Evolutionary conservation across 208 protist genomes (phyloP).

Genomic region (Trypanosoma melophagium): DNA sequence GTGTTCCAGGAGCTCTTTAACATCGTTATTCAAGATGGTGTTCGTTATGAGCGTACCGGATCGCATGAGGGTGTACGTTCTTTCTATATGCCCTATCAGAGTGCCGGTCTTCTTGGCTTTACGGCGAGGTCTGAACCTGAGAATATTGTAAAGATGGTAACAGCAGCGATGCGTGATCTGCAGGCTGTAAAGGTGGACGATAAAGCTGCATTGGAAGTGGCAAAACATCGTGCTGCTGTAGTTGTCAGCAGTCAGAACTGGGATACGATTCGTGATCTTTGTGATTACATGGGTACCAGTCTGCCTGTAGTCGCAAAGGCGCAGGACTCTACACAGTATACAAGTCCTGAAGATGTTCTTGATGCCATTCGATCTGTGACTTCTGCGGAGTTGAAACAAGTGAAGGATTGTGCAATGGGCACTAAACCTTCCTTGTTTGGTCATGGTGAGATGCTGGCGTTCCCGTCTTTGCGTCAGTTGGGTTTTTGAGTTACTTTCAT

Average conservation of each 20-base stretch:
- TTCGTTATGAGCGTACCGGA: slow-evolving; percentile 51
- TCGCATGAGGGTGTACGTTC: slow-evolving; percentile 51
- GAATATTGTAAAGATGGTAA: slow-evolving; percentile 60
- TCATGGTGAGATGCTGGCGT: slow-evolving; percentile 78
- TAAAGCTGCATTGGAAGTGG: slow-evolving; percentile 37
- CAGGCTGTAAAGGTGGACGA: slow-evolving; percentile 41
- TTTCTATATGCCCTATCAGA: slow-evolving; percentile 84
- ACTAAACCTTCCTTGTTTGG: slow-evolving; percentile 71
- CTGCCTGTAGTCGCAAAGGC: slow-evolving; percentile 35
- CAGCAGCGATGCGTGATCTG: slow-evolving; percentile 53
- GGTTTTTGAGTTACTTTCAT: slow-evolving; percentile 46
- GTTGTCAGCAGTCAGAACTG: slow-evolving; percentile 55
- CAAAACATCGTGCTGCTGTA: slow-evolving; percentile 65
- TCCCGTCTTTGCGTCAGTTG: slow-evolving; percentile 82
- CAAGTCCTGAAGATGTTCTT: slow-evolving; percentile 54
- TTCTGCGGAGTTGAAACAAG: slow-evolving; percentile 61
- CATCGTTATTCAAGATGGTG: slow-evolving; percentile 50
- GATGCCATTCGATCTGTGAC: slow-evolving; percentile 60
- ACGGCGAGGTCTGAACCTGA: slow-evolving; percentile 55
- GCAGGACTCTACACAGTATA: slow-evolving; percentile 34
- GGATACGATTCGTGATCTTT: slow-evolving; percentile 79
- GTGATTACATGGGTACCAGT: slow-evolving; percentile 85
- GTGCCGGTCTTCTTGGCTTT: slow-evolving; percentile 81
- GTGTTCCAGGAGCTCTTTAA: slow-evolving; percentile 71
- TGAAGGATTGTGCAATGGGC: slow-evolving; percentile 64